Evolutionary conservation across 768 basidiomycete genomes (phyloP), one percentile per base, ranked within the genome.

Genomic region (Strobilomyces echinocephalus): DNA sequence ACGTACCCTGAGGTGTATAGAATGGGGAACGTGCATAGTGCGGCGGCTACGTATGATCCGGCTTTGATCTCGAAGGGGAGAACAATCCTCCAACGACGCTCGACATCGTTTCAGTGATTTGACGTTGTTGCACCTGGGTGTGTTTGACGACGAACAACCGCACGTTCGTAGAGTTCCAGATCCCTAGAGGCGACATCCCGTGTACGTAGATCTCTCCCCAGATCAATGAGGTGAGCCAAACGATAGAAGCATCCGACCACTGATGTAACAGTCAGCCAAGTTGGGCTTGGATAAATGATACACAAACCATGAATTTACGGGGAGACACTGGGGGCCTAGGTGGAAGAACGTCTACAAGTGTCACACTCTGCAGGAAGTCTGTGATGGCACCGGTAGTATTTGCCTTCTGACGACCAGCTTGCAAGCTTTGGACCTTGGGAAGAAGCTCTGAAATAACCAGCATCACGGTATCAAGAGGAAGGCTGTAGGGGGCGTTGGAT

Each of bases 141-240:
- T 95, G 92, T 66, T 93, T 95, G 52, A 97, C 90, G 47, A 93
- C 82, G 74, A 97, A 97, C 48, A 97, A 70, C 39, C 89, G 83
- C 28, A 97, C 91, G 46, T 83, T 87, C 14, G 94, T 97, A 18
- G 84, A 81, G 60, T 90, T 91, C 93, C 95, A 97, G 40, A 95
- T 83, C 12, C 89, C 91, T 21, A 93, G 74, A 1, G 88, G 88
- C 2, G 85, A 82, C 83, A 95, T 88, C 6, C 86, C 88, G 44
- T 88, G 85, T 20, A 97, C 88, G 65, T 95, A 99, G 18, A 95
- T 81, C 66, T 95, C 91, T 38, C 97, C 95, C 94, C 95, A 99
- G 20, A 95, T 85, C 49, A 97, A 73, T 1, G 91, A 93, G 5
- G 93, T 90, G 35, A 95, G 77, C 95, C 97, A 97, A 16, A 94